Base-by-base conservation (phyloP, 495 filamentous ascomycete genomes). In the Daldinia caldariorum region DNA sequence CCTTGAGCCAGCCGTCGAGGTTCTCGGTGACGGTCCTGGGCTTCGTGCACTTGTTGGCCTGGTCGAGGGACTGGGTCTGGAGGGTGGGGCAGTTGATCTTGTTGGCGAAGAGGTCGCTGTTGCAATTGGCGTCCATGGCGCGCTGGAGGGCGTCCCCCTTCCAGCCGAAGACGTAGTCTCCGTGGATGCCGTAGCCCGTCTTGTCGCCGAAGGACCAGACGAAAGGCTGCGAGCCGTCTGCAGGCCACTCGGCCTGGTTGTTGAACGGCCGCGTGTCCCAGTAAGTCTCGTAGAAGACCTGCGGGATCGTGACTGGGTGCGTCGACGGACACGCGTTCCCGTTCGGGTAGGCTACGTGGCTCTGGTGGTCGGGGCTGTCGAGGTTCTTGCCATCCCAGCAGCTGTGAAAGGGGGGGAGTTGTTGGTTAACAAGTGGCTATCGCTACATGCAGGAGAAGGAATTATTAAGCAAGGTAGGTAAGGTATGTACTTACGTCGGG, bases 271-370 rank as follows among this genome's bases (percentile, higher is more conserved):
- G 76, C 4, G 79, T 78, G 68, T 82, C 76, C 80, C 80, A 82
- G 75, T 80, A 79, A 14, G 90, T 83, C 73, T 92, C 90, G 70
- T 88, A 88, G 75, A 92, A 91, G 55, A 92, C 79, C 14, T 87
- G 86, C 38, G 87, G 80, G 8, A 89, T 80, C n/a, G 22, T 18
- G 20, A 59, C 56, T 1, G 89, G 88, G 77, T 91, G 89, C 2
- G 82, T 82, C 5, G 76, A 66, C 0, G 87, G 87, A 72, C 88
- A 90, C 9, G 66, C 66, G 22, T 86, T 86, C 51, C 76, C 79
- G 69, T 84, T 79, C 12, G 76, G 77, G 69, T 82, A 82, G 9
- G 80, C 78, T 3, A 80, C 75, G 72, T 85, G 83, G 67, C 61
- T 72, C 67, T 82, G 78, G 74, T 84, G 80, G 67, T 82, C 76